Evolutionary conservation across 2,329 filamentous ascomycete species (phyloP).

Genomic region (Botryotinia narcissicola): DNA sequence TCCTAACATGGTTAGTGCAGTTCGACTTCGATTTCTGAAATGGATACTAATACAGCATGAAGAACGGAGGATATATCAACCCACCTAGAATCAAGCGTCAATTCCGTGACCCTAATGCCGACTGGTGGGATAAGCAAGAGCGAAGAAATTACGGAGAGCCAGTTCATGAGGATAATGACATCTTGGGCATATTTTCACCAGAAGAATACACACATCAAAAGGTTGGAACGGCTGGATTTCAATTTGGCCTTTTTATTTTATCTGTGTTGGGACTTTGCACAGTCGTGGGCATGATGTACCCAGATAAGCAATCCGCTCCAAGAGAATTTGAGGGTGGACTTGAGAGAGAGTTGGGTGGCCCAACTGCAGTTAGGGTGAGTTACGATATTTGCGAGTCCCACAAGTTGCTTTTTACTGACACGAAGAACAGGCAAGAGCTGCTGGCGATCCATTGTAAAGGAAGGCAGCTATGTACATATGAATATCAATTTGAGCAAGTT

Average conservation of each 20-base stretch:
- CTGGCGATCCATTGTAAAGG: slow-evolving; percentile 46
- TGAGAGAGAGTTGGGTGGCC: slow-evolving; percentile 71
- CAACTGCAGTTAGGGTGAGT: slow-evolving; percentile 64
- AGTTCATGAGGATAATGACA: slow-evolving; percentile 93
- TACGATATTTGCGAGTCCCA: neutral
- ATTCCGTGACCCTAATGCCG: slow-evolving; percentile 86
- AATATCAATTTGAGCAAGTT: slow-evolving; percentile 18
- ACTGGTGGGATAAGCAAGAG: slow-evolving; percentile 98
- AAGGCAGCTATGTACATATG: slow-evolving; percentile 39
- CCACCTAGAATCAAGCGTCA: slow-evolving; percentile 79
- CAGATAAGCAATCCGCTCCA: slow-evolving; percentile 67
- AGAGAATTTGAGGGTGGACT: slow-evolving; percentile 71
- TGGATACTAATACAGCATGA: slow-evolving; percentile 22
- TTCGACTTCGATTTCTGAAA: neutral
- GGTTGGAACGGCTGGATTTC: slow-evolving; percentile 65
- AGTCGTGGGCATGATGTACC: slow-evolving; percentile 66
- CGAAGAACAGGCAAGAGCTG: slow-evolving; percentile 50
- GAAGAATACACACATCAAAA: slow-evolving; percentile 84
- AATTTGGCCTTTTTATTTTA: slow-evolving; percentile 66
- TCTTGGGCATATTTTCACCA: slow-evolving; percentile 83
- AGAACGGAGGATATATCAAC: slow-evolving; percentile 86
- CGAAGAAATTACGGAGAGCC: slow-evolving; percentile 95
- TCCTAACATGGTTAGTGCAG: slow-evolving; percentile 59
- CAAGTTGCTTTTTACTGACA: neutral
- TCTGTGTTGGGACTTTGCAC: slow-evolving; percentile 64